Percentiles rank a stretch among this genome's conserved stretches.
Conservation (phyloP, 805 yeast species). For the Ogataea angusta region DNA sequence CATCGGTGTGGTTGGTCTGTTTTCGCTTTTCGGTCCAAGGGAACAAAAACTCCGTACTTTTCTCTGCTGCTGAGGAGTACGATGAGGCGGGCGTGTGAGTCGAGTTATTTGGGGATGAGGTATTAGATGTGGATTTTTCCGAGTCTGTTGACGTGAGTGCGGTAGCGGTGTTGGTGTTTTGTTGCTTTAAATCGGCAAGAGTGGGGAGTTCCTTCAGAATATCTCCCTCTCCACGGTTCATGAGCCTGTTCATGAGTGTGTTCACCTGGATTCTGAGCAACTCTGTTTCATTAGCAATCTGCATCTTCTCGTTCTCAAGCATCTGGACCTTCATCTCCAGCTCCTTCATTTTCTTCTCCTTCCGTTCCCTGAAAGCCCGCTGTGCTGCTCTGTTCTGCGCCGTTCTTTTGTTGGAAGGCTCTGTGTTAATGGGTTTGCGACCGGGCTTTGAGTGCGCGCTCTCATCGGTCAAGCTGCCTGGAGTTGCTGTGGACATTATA, state of each 20-base stretch:
- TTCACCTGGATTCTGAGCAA: conserved; percentile 74
- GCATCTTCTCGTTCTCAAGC: conserved; percentile 69
- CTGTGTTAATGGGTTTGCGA: conserved; percentile 68
- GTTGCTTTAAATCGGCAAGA: not conserved
- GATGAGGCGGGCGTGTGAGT: conserved; percentile 20
- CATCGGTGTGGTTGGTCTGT: not conserved
- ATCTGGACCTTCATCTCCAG: conserved; percentile 72
- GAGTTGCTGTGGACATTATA: conserved; percentile 5
- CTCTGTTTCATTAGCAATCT: conserved; percentile 68
- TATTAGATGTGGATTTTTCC: conserved; percentile 15
- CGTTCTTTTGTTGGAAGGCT: conserved; percentile 82
- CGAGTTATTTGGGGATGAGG: conserved; percentile 17
- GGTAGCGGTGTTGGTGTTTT: not conserved
- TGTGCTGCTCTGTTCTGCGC: conserved; percentile 99
- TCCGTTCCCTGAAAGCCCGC: conserved; percentile 92
- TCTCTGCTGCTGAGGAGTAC: conserved; percentile 10
- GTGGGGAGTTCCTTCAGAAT: conserved; percentile 7
- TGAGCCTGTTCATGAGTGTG: conserved; percentile 66
- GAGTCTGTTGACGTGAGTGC: conserved; percentile 15
- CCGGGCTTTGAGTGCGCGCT: conserved; percentile 55
- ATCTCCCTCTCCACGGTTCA: conserved; percentile 16
- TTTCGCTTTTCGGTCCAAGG: conserved; percentile 8
- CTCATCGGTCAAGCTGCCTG: not conserved
- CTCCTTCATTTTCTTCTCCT: conserved; percentile 82
- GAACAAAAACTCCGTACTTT: conserved; percentile 7